A percentile compares a stretch with the other conserved stretches of the same genome.
Conservation (phyloP, 2,329 filamentous ascomycete species). For the Alternaria rosae region DNA sequence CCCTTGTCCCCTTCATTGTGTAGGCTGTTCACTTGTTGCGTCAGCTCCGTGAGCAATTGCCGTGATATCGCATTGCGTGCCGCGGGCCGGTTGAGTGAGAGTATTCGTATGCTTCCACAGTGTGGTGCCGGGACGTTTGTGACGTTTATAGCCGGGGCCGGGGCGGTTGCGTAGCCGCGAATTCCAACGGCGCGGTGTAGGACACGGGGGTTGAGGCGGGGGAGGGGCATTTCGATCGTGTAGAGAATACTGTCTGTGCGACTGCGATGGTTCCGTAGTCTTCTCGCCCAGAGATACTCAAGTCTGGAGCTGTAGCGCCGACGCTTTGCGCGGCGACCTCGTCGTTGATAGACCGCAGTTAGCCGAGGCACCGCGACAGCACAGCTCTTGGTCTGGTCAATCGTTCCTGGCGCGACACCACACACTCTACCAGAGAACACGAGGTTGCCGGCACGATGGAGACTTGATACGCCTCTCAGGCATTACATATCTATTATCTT, state of each 20-base stretch:
- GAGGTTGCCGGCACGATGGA: neutral
- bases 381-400: neutral
- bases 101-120: slow-evolving; percentile 83
- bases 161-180: slow-evolving; percentile 52
- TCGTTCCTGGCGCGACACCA: neutral
- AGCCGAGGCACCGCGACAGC: slow-evolving; percentile 20
- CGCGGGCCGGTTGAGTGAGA: slow-evolving; percentile 83
- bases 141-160: slow-evolving; percentile 69
- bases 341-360: slow-evolving; percentile 20
- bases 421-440: neutral
- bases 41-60: slow-evolving; percentile 75
- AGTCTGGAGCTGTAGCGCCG: slow-evolving; percentile 1
- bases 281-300: neutral
- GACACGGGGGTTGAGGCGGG: slow-evolving; percentile 29
- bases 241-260: neutral
- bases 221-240: slow-evolving; percentile 32
- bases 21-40: slow-evolving; percentile 75
- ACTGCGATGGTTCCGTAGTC: neutral
- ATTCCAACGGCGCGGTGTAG: slow-evolving; percentile 34
- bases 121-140: slow-evolving; percentile 78
- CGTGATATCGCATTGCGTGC: slow-evolving; percentile 91
- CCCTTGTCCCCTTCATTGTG: slow-evolving; percentile 65
- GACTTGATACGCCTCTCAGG: neutral
- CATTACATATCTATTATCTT: neutral
- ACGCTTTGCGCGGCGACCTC: slow-evolving; percentile 1